phyloP scores from a whole-genome alignment of 1,139 yeast genomes.

The Yamadazyma diospyri region DNA sequence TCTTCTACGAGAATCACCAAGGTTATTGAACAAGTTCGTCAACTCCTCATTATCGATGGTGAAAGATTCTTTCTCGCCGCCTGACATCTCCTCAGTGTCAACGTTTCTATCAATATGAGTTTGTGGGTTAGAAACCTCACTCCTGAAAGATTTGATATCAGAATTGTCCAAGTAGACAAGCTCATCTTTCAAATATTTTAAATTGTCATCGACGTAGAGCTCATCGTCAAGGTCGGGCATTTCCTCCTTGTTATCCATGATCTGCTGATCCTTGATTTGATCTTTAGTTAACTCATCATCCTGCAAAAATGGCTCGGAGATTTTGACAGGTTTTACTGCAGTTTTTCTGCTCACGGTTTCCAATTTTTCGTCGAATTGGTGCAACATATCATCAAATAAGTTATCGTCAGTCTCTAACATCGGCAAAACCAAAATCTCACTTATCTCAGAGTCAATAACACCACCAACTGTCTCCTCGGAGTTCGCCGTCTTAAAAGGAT shows the following conservation, averaged over 20 bases:
- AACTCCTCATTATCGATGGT: conserved; percentile 29
- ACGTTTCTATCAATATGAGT: background rate
- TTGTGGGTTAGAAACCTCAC: conserved; percentile 3
- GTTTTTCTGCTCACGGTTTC: conserved; percentile 19
- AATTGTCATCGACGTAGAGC: conserved; percentile 38
- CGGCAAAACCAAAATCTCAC: no score
- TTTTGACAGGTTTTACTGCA: conserved; percentile 13
- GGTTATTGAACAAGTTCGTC: conserved; percentile 24
- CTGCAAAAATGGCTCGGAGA: conserved; percentile 34
- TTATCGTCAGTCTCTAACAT: conserved; percentile 29
- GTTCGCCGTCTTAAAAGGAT: background rate
- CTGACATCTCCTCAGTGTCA: conserved; percentile 10
- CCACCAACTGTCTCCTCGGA: conserved; percentile 6
- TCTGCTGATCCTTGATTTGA: conserved; percentile 41
- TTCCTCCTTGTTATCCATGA: conserved; percentile 28
- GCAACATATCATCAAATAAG: conserved; percentile 34
- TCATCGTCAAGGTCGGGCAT: conserved; percentile 12
- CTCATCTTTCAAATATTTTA: conserved; percentile 30
- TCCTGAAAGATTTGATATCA: conserved; percentile 14
- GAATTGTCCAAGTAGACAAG: conserved; percentile 24
- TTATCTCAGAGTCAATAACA: no score
- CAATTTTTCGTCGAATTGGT: conserved; percentile 25
- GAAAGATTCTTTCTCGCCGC: conserved; percentile 17
- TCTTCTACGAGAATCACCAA: conserved; percentile 27
- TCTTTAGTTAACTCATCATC: conserved; percentile 45